Base-by-base conservation (phyloP, 352 stramenopile genomes). In the Thalassiosira exigua region DNA sequence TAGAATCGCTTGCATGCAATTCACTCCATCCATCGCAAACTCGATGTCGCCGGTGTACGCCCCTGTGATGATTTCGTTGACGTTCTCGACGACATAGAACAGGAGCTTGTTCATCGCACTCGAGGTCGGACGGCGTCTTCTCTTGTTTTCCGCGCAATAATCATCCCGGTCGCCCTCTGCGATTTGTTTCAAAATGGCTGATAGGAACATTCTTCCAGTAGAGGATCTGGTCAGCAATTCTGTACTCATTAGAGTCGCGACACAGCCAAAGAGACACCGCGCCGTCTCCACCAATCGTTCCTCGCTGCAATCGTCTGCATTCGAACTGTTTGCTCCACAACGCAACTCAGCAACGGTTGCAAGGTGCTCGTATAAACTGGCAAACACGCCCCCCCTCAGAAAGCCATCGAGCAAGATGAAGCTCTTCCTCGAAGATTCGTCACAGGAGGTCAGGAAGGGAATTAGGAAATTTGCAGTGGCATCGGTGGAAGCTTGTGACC, bases 1-100 rank as follows among this genome's bases (percentile, higher is more conserved):
- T 14, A 68, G 61, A 70, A 87, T 79, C 11, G 59, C 56, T 29
- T 86, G 56, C 21, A 89, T 68, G 21, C 69, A 83, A 24, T 53
- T 52, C 1, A 89, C 58, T 19, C 72, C 82, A 70, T 77, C 67
- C 78, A 89, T 89, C 24, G 54, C 69, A 78, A 87, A 89, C 5
- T 70, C 60, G 12, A 89, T 62, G 48, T 87, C 69, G 52, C 59
- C 50, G 22, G 75, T 85, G 41, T 81, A 53, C 3, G 59, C 64
- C n/a, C 74, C 74, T 9, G 46, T 71, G 0, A 87, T 21, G 24
- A 83, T 82, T 58, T 87, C 79, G 11, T 75, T 51, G 7, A 75
- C 61, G 32, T 56, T 64, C 24, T 84, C 69, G 22, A 46, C 42
- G 21, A 84, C 57, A 48, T 67, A 54, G n/a, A 11, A 27, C 33